Evolutionary conservation across 257 asterid genomes (phyloP).

Genomic region (Thymus mandschuricus): DNA sequence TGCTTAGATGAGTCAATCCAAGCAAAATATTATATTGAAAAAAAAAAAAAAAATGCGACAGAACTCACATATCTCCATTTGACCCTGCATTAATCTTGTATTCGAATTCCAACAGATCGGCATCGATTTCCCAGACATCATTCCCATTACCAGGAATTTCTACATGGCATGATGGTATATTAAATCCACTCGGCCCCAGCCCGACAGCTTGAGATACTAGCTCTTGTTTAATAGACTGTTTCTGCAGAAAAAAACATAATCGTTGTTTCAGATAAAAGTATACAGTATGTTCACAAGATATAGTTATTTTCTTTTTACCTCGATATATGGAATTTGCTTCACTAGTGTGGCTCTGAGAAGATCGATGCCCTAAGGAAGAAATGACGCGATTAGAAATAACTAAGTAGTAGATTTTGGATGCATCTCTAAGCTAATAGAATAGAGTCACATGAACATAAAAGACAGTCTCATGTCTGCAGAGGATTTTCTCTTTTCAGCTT

Average conservation of each 20-base stretch:
- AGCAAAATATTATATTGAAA: neutral
- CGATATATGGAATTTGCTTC: conserved; percentile 67
- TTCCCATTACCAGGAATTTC: conserved; percentile 54
- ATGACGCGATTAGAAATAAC: neutral
- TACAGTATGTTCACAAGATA: neutral
- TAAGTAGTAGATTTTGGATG: neutral
- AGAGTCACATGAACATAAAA: neutral
- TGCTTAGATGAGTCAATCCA: conserved; percentile 20
- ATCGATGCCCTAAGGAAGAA: conserved; percentile 58
- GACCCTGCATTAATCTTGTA: conserved; percentile 69
- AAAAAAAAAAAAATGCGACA: neutral
- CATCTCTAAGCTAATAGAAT: neutral
- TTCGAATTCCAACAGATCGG: conserved; percentile 58
- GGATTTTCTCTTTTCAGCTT: neutral
- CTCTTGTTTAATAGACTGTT: conserved; percentile 45
- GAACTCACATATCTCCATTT: conserved; percentile 75
- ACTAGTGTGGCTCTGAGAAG: conserved; percentile 55
- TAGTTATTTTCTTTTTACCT: conserved; percentile 48
- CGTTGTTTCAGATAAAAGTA: neutral
- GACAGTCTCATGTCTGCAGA: neutral
- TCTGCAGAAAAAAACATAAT: conserved; percentile 40
- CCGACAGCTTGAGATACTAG: conserved; percentile 34
- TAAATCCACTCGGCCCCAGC: conserved; percentile 36
- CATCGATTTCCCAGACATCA: conserved; percentile 89
- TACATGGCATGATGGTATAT: conserved; percentile 39